phyloP scores from a whole-genome alignment of 2,329 filamentous ascomycete genomes.

The Neocucurbitaria cava region DNA sequence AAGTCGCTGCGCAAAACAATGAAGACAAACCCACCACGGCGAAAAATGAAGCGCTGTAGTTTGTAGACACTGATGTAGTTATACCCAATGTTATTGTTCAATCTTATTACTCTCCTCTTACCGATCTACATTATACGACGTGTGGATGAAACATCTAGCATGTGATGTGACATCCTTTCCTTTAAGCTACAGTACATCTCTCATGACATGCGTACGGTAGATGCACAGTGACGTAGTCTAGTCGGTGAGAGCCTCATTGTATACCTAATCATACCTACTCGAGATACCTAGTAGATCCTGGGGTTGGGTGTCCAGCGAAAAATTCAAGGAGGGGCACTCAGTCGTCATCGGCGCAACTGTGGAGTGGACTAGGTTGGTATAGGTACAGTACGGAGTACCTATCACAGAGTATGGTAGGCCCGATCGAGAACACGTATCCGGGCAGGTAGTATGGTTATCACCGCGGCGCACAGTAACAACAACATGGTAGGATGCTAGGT shows the following conservation, averaged over 20 bases:
- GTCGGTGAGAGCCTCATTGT: slow-evolving; percentile 30
- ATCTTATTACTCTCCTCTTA: not conserved
- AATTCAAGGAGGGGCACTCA: not conserved
- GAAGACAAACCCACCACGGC: not conserved
- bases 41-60: not conserved
- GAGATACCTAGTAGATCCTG: not conserved
- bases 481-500: not conserved
- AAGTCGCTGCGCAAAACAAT: not conserved
- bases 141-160: no score
- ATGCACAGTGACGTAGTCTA: slow-evolving; percentile 27
- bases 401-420: not conserved
- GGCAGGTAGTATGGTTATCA: no score
- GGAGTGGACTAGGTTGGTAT: not conserved
- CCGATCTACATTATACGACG: no score
- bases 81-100: not conserved
- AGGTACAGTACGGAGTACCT: not conserved
- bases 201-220: no score
- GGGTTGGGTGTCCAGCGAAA: not conserved
- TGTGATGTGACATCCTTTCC: no score
- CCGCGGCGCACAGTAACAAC: no score
- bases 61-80: not conserved
- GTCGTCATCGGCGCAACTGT: not conserved
- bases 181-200: no score
- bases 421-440: not conserved
- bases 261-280: no score